Evolutionary conservation across 78 protist species (phyloP).

Genomic region (Dictyostelium capitatum): DNA sequence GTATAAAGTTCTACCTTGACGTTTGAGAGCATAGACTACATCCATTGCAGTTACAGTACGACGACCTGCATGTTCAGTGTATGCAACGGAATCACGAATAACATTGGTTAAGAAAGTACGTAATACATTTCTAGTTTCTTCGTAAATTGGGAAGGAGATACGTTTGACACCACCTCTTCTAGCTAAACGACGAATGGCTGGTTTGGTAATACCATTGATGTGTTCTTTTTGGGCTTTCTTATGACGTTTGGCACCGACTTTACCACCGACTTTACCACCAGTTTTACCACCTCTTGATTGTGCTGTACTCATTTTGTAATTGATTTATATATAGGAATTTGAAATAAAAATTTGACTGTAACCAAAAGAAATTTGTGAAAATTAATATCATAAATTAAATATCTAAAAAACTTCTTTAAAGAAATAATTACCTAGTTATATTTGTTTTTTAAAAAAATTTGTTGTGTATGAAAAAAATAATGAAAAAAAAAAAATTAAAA

Average conservation of each 20-base stretch:
- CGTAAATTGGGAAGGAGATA: constrained; percentile 97
- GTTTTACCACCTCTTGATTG: constrained; percentile 89
- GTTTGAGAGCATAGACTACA: constrained; percentile 97
- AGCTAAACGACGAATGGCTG: constrained; percentile 98
- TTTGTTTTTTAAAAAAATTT: no score
- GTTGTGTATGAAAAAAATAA: no score
- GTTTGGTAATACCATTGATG: constrained; percentile 98
- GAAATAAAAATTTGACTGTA: no score
- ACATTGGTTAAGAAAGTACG: constrained; percentile 78
- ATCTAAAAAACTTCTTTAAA: no score
- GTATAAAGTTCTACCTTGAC: constrained; percentile 98
- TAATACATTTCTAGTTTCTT: constrained; percentile 96
- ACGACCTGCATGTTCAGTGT: constrained; percentile 98
- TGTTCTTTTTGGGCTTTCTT: constrained; percentile 94
- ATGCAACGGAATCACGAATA: constrained; percentile 96
- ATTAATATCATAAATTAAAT: no score
- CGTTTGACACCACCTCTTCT: constrained; percentile 98
- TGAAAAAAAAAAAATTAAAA: no score
- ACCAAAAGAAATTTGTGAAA: no score
- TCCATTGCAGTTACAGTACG: constrained; percentile 98
- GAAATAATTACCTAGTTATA: no score
- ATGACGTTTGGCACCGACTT: constrained; percentile 98
- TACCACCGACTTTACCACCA: constrained; percentile 98
- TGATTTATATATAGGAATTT: no score
- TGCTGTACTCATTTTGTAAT: constrained; percentile 29